phyloP scores from a whole-genome alignment of 1,139 yeast genomes.

The Saccharomyces hybrid region DNA sequence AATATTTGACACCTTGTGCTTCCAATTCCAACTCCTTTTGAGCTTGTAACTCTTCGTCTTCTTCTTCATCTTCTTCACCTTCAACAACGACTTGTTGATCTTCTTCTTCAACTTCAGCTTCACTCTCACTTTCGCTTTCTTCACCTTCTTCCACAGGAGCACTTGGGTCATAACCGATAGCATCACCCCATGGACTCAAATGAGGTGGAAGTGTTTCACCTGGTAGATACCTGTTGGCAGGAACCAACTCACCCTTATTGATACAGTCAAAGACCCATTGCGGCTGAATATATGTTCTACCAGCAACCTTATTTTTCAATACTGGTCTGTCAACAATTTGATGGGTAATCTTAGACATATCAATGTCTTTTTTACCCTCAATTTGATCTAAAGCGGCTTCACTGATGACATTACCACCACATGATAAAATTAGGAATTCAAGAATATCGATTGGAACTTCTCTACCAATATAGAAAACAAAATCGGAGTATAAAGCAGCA shows the following conservation, averaged over 20 bases:
- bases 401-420: slow-evolving; percentile 81
- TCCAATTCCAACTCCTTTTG: slow-evolving; percentile 87
- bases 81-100: slow-evolving; percentile 35
- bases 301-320: slow-evolving; percentile 67
- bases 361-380: slow-evolving; percentile 38
- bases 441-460: slow-evolving; percentile 90
- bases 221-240: slow-evolving; percentile 78
- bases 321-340: slow-evolving; percentile 92
- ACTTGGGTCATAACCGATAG: slow-evolving; percentile 81
- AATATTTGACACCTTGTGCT: slow-evolving; percentile 74
- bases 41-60: slow-evolving; percentile 53
- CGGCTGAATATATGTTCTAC: slow-evolving; percentile 92
- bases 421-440: slow-evolving; percentile 78
- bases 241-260: slow-evolving; percentile 64
- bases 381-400: slow-evolving; percentile 84
- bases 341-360: slow-evolving; percentile 71
- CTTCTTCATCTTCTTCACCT: slow-evolving; percentile 38
- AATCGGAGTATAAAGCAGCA: slow-evolving; percentile 59
- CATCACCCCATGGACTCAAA: slow-evolving; percentile 98
- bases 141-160: slow-evolving; percentile 46
- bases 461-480: slow-evolving; percentile 83
- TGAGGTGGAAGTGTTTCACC: slow-evolving; percentile 97
- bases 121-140: slow-evolving; percentile 44
- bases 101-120: slow-evolving; percentile 41
- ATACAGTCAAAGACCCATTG: slow-evolving; percentile 96